Evolutionary conservation across 2,329 filamentous ascomycete genomes (phyloP).

Genomic region (Arthrobotrys pseudoclavata): DNA sequence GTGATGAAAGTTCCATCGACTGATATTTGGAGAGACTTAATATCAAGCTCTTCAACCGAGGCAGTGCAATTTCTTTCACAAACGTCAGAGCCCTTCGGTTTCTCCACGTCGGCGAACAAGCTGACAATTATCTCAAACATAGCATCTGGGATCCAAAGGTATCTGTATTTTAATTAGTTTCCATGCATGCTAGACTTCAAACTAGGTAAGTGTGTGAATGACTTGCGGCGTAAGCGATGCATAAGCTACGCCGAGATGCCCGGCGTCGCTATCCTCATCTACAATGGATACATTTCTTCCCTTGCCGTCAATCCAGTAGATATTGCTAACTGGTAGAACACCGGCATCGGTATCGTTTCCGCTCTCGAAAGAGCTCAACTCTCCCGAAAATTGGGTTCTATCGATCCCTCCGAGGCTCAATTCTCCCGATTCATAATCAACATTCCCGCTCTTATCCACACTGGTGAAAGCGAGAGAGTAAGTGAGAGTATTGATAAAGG

Average conservation of each 20-base stretch:
- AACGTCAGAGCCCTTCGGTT: slow-evolving; percentile 9
- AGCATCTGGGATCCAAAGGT: slow-evolving; percentile 48
- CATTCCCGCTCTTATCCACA: slow-evolving; percentile 15
- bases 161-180: slow-evolving; percentile 15
- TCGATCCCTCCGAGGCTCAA: slow-evolving; percentile 48
- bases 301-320: slow-evolving; percentile 45
- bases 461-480: slow-evolving; percentile 47
- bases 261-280: slow-evolving; percentile 20
- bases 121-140: slow-evolving; percentile 48
- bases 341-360: not conserved
- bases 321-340: slow-evolving; percentile 35
- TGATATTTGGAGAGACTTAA: slow-evolving; percentile 42
- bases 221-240: slow-evolving; percentile 48
- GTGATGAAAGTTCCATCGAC: slow-evolving; percentile 45
- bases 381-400: slow-evolving; percentile 38
- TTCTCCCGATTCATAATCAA: slow-evolving; percentile 37
- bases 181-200: not conserved
- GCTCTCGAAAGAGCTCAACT: slow-evolving; percentile 32
- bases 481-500: slow-evolving; percentile 41
- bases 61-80: slow-evolving; percentile 32
- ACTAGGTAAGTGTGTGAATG: not conserved
- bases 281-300: slow-evolving; percentile 38
- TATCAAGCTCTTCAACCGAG: not conserved
- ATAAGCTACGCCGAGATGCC: slow-evolving; percentile 31
- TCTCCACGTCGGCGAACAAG: slow-evolving; percentile 33